These are phyloP conservation scores for Auricularia heimuer DNA, from an alignment of 768 basidiomycete genomes.

Conservation along the genomic window DNA sequence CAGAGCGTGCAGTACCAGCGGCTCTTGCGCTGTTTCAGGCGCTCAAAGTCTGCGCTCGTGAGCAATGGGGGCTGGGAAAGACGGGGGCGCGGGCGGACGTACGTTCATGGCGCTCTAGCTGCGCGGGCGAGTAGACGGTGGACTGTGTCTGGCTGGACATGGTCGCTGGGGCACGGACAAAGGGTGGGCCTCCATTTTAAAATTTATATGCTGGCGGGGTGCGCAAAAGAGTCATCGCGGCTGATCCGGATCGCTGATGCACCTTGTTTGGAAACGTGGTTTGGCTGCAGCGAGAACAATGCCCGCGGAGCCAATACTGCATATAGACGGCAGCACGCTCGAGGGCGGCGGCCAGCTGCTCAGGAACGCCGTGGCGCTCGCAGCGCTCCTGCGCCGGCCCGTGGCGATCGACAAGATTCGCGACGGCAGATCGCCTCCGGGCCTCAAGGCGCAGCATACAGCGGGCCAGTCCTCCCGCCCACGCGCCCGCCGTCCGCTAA, in stretches of 20 bases:
- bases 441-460: slow-evolving; percentile 64
- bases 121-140: neutral
- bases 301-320: neutral
- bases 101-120: neutral
- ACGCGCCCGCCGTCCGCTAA: neutral
- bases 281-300: too few species aligned
- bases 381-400: slow-evolving; percentile 53
- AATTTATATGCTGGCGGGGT: too few species aligned
- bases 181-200: neutral
- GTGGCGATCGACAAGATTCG: slow-evolving; percentile 55
- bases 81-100: neutral
- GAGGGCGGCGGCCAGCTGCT: slow-evolving; percentile 65
- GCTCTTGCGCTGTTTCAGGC: neutral
- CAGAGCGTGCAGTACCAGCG: neutral
- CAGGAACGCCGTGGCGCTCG: slow-evolving; percentile 55
- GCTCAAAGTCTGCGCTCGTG: neutral
- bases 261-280: too few species aligned
- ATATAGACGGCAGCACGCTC: slow-evolving; percentile 35
- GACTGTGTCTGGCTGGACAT: neutral
- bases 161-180: neutral
- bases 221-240: too few species aligned
- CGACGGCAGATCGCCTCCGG: slow-evolving; percentile 45
- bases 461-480: slow-evolving; percentile 34
- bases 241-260: too few species aligned
- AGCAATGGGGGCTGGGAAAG: neutral